Base-by-base conservation (phyloP, 148 eudicot genomes). In the Nyssa sinensis region DNA sequence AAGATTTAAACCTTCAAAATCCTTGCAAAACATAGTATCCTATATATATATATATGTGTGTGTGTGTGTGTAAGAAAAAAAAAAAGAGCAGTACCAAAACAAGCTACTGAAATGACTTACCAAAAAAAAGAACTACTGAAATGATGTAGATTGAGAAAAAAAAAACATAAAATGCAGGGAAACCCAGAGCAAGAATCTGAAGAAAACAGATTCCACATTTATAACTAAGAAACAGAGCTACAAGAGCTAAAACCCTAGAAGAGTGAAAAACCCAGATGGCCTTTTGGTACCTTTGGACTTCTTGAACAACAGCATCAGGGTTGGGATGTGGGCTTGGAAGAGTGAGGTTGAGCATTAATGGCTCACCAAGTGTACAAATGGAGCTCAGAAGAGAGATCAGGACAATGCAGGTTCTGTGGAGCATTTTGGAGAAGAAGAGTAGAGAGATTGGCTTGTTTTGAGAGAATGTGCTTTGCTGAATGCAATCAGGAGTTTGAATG, bases 311-410 rank as follows among this genome's bases (percentile, higher is more conserved):
- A 51, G 85, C 69, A 34, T 95, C 97, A 68, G 98, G 98, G 80
- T 84, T 66, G n/a, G 98, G 98, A 69, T 94, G 98, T 62, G 88
- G 97, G 1, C 93, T 91, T 37, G 93, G 87, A 64, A 89, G 87
- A 62, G 92, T 91, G 11, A 84, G 81, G 87, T 92, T 90, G 60
- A 79, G 69, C 34, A 84, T 65, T 27, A 73, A 81, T 7, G 76
- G 66, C n/a, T n/a, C n/a, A 35, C 72, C 78, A 27, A 79, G 71
- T 25, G 77, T 37, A 66, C 55, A 79, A 61, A 78, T 21, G 12
- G 71, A 73, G 68, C 74, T 68, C 39, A 91, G 16, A 61, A 78
- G 44, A 67, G 49, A 75, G 37, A 86, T 53, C 44, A 81, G 21
- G 66, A 87, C 84, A 92, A 91, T 91, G 97, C 70, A 84, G 90